Evolutionary conservation across 495 filamentous ascomycete genomes (phyloP).

Genomic region (Hypomontagnella monticulosa): DNA sequence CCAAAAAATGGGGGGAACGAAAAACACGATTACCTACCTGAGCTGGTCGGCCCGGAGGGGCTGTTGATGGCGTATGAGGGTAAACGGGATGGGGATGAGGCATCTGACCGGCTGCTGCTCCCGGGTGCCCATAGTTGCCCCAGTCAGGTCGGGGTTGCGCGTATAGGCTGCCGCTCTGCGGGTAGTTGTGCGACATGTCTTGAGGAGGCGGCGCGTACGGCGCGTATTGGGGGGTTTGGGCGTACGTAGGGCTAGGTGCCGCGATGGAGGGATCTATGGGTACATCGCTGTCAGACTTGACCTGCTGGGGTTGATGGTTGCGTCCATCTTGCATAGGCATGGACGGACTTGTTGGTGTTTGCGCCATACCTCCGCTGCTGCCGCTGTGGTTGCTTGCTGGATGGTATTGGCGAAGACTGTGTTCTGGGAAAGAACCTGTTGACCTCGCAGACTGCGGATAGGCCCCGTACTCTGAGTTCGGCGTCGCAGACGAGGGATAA

Average conservation of each 20-base stretch:
- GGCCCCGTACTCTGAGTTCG: slow-evolving; percentile 87
- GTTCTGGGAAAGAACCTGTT: slow-evolving; percentile 76
- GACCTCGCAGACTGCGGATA: slow-evolving; percentile 83
- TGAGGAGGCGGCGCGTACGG: slow-evolving; percentile 83
- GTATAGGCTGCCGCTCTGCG: slow-evolving; percentile 68
- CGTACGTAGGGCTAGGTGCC: slow-evolving; percentile 89
- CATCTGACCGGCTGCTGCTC: slow-evolving; percentile 61
- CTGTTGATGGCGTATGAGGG: slow-evolving; percentile 65
- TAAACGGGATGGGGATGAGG: slow-evolving; percentile 56
- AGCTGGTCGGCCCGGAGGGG: slow-evolving; percentile 66
- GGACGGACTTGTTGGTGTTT: slow-evolving; percentile 94
- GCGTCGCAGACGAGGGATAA: slow-evolving; percentile 81
- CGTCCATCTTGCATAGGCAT: slow-evolving; percentile 79
- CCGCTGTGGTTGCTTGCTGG: slow-evolving; percentile 75
- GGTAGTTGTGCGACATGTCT: slow-evolving; percentile 82
- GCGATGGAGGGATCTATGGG: slow-evolving; percentile 99
- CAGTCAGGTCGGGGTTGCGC: slow-evolving; percentile 78
- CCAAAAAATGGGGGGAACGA: no score
- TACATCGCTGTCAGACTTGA: slow-evolving; percentile 93
- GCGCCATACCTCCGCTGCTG: slow-evolving; percentile 91
- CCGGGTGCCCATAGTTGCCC: slow-evolving; percentile 75
- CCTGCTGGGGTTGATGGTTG: slow-evolving; percentile 73
- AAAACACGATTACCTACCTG: slow-evolving; percentile 70
- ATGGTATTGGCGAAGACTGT: slow-evolving; percentile 76
- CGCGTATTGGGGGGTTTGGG: slow-evolving; percentile 77